Conservation (phyloP, 2,329 filamentous ascomycete genomes). For the Sporothrix curviconia region DNA sequence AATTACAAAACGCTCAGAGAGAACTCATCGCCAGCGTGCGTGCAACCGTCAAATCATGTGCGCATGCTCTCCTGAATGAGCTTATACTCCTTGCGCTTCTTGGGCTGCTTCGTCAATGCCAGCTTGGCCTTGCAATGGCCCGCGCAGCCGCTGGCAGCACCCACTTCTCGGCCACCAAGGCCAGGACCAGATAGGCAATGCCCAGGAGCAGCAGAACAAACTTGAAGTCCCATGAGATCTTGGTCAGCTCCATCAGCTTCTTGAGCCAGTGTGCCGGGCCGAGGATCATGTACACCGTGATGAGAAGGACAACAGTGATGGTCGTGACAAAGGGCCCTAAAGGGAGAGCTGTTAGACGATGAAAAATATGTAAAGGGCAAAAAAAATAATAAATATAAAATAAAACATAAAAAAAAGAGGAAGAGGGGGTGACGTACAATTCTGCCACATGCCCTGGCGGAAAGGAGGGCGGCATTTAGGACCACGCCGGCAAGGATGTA, state of each 20-base stretch:
- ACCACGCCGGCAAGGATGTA: constrained; percentile 89
- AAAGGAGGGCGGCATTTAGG: constrained; percentile 85
- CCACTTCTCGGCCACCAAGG: constrained; percentile 66
- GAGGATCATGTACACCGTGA: constrained; percentile 76
- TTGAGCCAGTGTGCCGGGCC: constrained; percentile 63
- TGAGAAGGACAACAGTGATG: constrained; percentile 58
- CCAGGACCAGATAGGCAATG: constrained; percentile 57
- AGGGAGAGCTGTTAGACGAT: neutral
- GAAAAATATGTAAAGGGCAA: constrained; percentile 12
- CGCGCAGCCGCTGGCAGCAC: constrained; percentile 65
- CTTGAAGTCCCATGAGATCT: constrained; percentile 66
- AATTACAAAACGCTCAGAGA: neutral
- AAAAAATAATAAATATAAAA: too few relatives aligned
- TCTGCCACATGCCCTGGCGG: constrained; percentile 69
- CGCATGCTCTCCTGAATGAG: constrained; percentile 64
- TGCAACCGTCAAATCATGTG: constrained; percentile 27
- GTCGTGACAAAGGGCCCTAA: constrained; percentile 78
- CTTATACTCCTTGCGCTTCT: constrained; percentile 86
- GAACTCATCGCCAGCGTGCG: neutral
- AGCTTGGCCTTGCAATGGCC: constrained; percentile 53
- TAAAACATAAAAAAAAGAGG: neutral
- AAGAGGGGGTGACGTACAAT: constrained; percentile 70
- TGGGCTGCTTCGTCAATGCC: constrained; percentile 52
- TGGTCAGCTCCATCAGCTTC: constrained; percentile 78
- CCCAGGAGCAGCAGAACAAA: constrained; percentile 66